Percentiles rank a stretch among this genome's conserved stretches.
Conservation (phyloP, 1,284 basidiomycete species). For the Rhodotorula sp. region DNA sequence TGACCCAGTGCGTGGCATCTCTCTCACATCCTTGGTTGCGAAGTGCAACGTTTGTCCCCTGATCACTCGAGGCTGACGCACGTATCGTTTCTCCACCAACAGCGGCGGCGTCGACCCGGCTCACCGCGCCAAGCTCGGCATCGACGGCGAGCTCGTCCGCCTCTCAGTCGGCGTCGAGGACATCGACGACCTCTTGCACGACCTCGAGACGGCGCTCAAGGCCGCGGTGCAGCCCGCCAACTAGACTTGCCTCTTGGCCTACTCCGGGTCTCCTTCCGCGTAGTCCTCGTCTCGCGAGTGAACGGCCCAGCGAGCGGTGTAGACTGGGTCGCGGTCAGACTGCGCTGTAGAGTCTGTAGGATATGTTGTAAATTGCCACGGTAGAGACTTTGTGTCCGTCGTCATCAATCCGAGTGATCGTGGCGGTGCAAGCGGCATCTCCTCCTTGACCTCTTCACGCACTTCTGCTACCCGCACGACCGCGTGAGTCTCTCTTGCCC, state of each 20-base stretch:
- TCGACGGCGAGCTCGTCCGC: slow-evolving; percentile 76
- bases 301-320: too few species aligned
- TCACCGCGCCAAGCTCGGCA: slow-evolving; percentile 70
- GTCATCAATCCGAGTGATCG: too few species aligned
- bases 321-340: too few species aligned
- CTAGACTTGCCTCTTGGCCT: background rate
- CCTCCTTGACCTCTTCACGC: too few species aligned
- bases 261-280: too few species aligned
- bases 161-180: slow-evolving; percentile 90
- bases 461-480: too few species aligned
- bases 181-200: slow-evolving; percentile 72
- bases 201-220: slow-evolving; percentile 70
- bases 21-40: background rate
- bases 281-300: too few species aligned
- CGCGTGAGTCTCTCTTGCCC: too few species aligned
- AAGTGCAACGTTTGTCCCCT: background rate
- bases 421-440: too few species aligned
- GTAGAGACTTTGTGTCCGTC: too few species aligned
- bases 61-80: background rate
- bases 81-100: background rate
- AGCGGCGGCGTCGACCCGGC: slow-evolving; percentile 60
- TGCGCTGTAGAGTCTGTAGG: too few species aligned
- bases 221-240: slow-evolving; percentile 45
- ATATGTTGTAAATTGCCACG: too few species aligned
- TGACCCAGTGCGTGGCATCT: slow-evolving; percentile 48